A percentile compares a stretch with the other conserved stretches of the same genome.
Evolutionary conservation across 2,329 filamentous ascomycete species (phyloP).

Genomic region (Didymella keratinophila): DNA sequence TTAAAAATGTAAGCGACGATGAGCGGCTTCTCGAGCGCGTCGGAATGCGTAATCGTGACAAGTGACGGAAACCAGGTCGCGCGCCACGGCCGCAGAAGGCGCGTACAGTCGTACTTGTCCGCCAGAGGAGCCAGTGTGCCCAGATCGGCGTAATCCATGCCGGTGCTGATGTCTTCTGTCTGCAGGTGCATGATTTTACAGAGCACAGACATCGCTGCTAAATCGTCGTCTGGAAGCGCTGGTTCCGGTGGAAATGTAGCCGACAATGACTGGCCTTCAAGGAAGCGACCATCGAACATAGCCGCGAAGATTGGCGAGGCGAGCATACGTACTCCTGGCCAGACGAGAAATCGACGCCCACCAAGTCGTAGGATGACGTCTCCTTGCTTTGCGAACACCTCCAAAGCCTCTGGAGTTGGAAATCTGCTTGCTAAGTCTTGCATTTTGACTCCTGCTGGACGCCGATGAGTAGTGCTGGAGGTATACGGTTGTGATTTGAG

Average conservation of each 20-base stretch:
- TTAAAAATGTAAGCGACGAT: neutral
- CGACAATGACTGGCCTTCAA: neutral
- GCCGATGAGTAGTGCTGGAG: no score
- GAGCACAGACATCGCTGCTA: neutral
- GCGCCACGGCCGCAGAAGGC: neutral
- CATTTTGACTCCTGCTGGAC: no score
- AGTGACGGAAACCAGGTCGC: no score
- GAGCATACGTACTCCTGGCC: neutral
- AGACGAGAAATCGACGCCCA: constrained; percentile 3
- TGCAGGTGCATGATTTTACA: neutral
- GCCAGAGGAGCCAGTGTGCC: neutral
- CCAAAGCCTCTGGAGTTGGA: no score
- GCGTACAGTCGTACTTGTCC: neutral
- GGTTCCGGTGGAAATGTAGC: neutral
- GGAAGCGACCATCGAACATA: constrained; percentile 4
- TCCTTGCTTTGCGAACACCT: neutral
- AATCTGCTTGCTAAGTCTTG: neutral
- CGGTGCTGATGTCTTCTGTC: neutral
- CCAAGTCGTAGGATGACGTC: constrained; percentile 1
- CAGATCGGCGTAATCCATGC: neutral
- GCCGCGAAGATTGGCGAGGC: constrained; percentile 1
- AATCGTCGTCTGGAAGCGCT: neutral
- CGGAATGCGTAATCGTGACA: no score
- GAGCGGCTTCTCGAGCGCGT: neutral
- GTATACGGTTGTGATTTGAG: neutral